Evolutionary conservation across 306 rosid genomes (phyloP).

Genomic region (Abrus pulchellus): DNA sequence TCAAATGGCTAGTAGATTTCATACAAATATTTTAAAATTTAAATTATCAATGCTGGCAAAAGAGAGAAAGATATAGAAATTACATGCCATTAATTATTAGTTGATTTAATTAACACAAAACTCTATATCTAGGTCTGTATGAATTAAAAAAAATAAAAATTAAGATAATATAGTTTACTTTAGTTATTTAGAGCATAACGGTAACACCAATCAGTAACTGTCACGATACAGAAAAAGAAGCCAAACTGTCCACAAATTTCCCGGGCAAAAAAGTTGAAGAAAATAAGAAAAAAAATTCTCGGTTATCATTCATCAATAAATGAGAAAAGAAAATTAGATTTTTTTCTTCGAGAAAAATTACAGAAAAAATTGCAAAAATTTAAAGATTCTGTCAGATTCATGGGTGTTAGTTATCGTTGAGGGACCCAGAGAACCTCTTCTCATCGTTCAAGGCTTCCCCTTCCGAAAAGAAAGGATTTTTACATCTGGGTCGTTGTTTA

Average conservation of each 20-base stretch:
- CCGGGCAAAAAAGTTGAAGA: background rate
- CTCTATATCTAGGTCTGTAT: too few relatives aligned
- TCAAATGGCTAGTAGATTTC: background rate
- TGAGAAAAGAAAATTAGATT: background rate
- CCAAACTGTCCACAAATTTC: conserved; percentile 54
- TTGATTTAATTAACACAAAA: background rate
- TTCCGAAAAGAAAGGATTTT: conserved; percentile 12
- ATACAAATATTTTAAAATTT: background rate
- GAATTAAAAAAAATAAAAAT: background rate
- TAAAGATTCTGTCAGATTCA: conserved; percentile 56
- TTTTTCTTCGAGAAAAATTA: conserved; percentile 1
- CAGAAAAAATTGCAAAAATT: background rate
- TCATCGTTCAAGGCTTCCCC: conserved; percentile 54
- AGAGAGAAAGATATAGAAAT: background rate
- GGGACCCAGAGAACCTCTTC: conserved; percentile 40
- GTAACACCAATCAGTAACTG: conserved; percentile 31
- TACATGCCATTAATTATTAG: background rate
- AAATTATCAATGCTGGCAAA: background rate
- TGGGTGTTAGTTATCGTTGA: conserved; percentile 32
- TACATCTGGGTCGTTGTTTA: background rate
- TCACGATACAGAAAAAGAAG: background rate
- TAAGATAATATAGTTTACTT: background rate
- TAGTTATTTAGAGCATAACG: conserved; percentile 32
- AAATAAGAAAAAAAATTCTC: background rate
- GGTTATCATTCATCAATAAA: conserved; percentile 34